Percentiles rank a stretch among this genome's conserved stretches.
Evolutionary conservation across 345 rosid species (phyloP).

Genomic region (Brassica incana): DNA sequence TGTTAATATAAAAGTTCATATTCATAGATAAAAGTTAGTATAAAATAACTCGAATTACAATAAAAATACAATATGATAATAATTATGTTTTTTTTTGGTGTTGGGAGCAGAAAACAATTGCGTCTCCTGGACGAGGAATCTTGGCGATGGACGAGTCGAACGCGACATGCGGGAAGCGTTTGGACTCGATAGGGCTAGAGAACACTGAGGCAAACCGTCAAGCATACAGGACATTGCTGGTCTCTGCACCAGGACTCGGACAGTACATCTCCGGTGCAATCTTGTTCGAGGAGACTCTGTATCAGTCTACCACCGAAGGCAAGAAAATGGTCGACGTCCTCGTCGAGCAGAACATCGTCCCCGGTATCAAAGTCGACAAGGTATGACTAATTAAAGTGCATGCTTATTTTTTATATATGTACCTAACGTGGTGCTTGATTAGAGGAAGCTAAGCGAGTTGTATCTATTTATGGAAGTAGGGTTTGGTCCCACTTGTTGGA

Average conservation of each 20-base stretch:
- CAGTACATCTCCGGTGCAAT: constrained; percentile 89
- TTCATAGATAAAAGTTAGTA: background rate
- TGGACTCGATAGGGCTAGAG: constrained; percentile 91
- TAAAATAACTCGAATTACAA: background rate
- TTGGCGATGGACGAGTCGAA: constrained; percentile 98
- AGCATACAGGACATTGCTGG: constrained; percentile 88
- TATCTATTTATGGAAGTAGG: constrained; percentile 47
- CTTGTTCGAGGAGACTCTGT: constrained; percentile 94
- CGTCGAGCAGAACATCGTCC: constrained; percentile 83
- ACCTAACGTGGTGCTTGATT: constrained; percentile 10
- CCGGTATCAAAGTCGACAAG: constrained; percentile 98
- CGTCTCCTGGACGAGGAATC: constrained; percentile 95
- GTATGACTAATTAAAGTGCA: constrained; percentile 38
- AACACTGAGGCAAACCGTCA: constrained; percentile 97
- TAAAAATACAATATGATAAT: too few relatives aligned
- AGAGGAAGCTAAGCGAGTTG: constrained; percentile 4
- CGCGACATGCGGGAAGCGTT: constrained; percentile 95
- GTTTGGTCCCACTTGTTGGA: constrained; percentile 93
- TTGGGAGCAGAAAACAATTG: constrained; percentile 69
- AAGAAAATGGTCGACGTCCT: constrained; percentile 93
- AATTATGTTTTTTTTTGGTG: background rate
- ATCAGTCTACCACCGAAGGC: constrained; percentile 86
- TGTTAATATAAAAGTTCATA: background rate
- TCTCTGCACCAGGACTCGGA: constrained; percentile 84
- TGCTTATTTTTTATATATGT: background rate